A percentile compares a stretch with the other conserved stretches of the same genome.
Evolutionary conservation across 2,329 filamentous ascomycete species (phyloP).

Genomic region (Penicillium sp.): DNA sequence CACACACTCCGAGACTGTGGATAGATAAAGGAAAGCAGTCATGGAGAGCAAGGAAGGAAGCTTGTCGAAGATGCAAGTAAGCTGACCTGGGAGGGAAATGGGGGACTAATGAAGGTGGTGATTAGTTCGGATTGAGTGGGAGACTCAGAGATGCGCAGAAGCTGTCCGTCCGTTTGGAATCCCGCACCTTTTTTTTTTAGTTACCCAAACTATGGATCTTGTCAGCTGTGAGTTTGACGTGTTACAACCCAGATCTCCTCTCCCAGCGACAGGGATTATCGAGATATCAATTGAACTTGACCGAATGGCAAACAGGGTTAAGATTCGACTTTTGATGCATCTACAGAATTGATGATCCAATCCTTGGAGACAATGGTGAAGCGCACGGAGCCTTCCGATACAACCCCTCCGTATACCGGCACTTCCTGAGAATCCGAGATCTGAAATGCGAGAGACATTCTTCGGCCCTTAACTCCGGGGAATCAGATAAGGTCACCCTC

Average conservation of each 20-base stretch:
- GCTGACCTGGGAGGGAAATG: conserved; percentile 14
- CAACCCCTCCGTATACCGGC: conserved; percentile 13
- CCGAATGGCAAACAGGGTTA: conserved; percentile 7
- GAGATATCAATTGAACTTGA: not conserved
- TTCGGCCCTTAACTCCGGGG: conserved; percentile 5
- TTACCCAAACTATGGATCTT: conserved; percentile 13
- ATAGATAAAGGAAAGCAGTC: conserved; percentile 25
- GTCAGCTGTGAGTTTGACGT: not conserved
- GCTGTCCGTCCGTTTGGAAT: conserved; percentile 9
- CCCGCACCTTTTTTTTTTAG: conserved; percentile 9
- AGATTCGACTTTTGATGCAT: not conserved
- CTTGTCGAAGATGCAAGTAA: conserved; percentile 11
- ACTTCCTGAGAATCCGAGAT: not conserved
- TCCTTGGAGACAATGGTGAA: not conserved
- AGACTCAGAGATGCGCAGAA: conserved; percentile 16
- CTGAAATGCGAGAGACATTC: not conserved
- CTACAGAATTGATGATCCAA: not conserved
- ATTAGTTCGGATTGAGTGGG: conserved; percentile 1
- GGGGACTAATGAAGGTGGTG: conserved; percentile 7
- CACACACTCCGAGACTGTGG: conserved; percentile 24
- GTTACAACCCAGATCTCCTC: not conserved
- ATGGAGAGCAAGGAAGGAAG: conserved; percentile 22
- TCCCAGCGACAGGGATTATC: not conserved
- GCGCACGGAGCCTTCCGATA: not conserved
- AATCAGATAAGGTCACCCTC: conserved; percentile 7